Evolutionary conservation across 1,284 basidiomycete species (phyloP).

Genomic region (Irpex sp.): DNA sequence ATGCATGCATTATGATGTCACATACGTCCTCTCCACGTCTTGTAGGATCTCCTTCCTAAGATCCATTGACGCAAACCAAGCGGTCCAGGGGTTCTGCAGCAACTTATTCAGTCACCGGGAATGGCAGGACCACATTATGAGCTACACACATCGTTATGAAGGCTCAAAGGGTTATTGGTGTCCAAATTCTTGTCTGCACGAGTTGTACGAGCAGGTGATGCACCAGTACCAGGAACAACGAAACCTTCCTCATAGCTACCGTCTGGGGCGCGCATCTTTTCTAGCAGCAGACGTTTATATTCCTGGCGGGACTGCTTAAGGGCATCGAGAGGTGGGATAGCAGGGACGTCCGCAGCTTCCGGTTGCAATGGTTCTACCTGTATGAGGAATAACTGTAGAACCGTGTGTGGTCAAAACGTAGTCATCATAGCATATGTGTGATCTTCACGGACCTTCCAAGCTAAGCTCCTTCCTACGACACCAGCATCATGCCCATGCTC

Average conservation of each 20-base stretch:
- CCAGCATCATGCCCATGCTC: constrained; percentile 31
- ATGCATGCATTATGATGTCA: constrained; percentile 4
- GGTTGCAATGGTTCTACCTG: constrained; percentile 54
- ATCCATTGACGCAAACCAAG: constrained; percentile 87
- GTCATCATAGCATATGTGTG: background rate
- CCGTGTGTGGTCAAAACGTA: constrained; percentile 9
- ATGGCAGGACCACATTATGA: background rate
- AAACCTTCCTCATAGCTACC: constrained; percentile 72
- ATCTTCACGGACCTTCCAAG: constrained; percentile 65
- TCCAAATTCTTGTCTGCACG: constrained; percentile 47
- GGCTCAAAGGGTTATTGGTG: constrained; percentile 81
- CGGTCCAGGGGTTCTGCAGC: constrained; percentile 83
- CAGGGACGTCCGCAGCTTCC: constrained; percentile 36
- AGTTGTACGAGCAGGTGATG: constrained; percentile 33
- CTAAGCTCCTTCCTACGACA: constrained; percentile 66
- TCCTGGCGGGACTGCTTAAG: constrained; percentile 46
- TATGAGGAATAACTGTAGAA: constrained; percentile 54
- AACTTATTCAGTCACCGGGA: background rate
- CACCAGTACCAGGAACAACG: constrained; percentile 45
- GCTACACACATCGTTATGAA: constrained; percentile 69
- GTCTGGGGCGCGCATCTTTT: constrained; percentile 75
- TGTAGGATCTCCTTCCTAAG: constrained; percentile 83
- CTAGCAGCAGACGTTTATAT: constrained; percentile 49
- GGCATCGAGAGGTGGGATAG: constrained; percentile 40
- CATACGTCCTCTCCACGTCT: constrained; percentile 90